Percentiles rank a stretch among this genome's conserved stretches.
Conservation (phyloP, 768 basidiomycete genomes). For the Leucocoprinus birnbaumii region DNA sequence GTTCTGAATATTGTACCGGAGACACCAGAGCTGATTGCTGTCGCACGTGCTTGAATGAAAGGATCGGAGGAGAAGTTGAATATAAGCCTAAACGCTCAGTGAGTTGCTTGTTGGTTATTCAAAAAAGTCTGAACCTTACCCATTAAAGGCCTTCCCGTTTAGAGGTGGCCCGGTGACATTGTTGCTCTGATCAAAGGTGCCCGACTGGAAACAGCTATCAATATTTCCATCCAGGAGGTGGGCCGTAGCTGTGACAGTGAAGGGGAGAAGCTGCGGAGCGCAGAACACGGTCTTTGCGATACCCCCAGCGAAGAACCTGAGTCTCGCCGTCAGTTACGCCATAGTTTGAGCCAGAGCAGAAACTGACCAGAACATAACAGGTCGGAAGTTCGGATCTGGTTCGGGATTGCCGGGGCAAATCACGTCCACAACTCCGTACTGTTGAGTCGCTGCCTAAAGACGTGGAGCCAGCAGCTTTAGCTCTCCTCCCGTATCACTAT, state of each 20-base stretch:
- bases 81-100: conserved; percentile 30
- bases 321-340: background rate
- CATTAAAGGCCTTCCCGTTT: conserved; percentile 54
- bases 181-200: conserved; percentile 33
- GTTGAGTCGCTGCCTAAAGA: conserved; percentile 33
- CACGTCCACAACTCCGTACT: conserved; percentile 46
- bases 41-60: conserved; percentile 51
- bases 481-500: too few relatives aligned
- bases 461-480: background rate
- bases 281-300: conserved; percentile 60
- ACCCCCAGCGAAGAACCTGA: conserved; percentile 43
- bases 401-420: conserved; percentile 30
- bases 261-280: conserved; percentile 42
- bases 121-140: conserved; percentile 29
- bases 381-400: conserved; percentile 35
- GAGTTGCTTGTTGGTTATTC: background rate
- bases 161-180: conserved; percentile 49
- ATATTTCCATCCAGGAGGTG: conserved; percentile 38
- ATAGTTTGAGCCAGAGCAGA: background rate
- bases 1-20: conserved; percentile 58
- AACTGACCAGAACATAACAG: conserved; percentile 69
- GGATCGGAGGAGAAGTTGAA: conserved; percentile 36
- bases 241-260: conserved; percentile 39
- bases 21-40: conserved; percentile 46
- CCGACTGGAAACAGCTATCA: conserved; percentile 32